Conservation (phyloP, 2,329 filamentous ascomycete species). For the Ophiostoma australiae region DNA sequence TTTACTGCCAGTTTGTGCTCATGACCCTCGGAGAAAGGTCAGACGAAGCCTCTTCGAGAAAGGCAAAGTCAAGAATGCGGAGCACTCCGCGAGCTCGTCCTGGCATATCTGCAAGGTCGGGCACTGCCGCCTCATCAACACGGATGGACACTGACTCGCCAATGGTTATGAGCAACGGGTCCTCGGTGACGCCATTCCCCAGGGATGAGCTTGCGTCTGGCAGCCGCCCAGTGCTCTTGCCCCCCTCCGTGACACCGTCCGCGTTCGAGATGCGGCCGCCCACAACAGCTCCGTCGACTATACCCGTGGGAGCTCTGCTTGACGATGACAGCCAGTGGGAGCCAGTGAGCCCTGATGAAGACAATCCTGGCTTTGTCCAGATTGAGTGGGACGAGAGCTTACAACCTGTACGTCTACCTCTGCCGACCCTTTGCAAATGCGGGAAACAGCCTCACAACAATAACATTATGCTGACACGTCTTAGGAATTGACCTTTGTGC, state of each 20-base stretch:
- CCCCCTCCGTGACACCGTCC: slow-evolving; percentile 33
- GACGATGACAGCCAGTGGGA: slow-evolving; percentile 70
- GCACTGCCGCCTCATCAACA: background rate
- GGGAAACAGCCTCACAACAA: background rate
- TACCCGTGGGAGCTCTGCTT: slow-evolving; percentile 62
- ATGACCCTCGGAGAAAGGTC: slow-evolving; percentile 71
- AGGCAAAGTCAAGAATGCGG: slow-evolving; percentile 20
- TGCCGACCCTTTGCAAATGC: background rate
- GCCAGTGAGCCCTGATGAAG: slow-evolving; percentile 56
- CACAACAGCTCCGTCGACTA: slow-evolving; percentile 46
- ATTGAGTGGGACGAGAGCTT: slow-evolving; percentile 70
- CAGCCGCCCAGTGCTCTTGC: background rate
- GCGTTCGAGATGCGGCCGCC: slow-evolving; percentile 35
- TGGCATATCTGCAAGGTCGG: background rate
- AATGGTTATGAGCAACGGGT: slow-evolving; percentile 17
- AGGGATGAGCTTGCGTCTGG: background rate
- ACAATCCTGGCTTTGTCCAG: slow-evolving; percentile 60
- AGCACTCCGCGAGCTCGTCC: slow-evolving; percentile 1
- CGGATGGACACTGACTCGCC: slow-evolving; percentile 15
- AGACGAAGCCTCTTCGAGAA: slow-evolving; percentile 35
- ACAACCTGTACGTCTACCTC: slow-evolving; percentile 46
- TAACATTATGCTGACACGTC: background rate
- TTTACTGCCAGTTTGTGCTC: slow-evolving; percentile 71
- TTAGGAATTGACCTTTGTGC: slow-evolving; percentile 33
- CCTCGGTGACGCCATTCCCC: background rate